These are phyloP conservation scores for Hypoxylon sp. DNA, from an alignment of 2,329 filamentous ascomycete genomes.

Conservation along the genomic window DNA sequence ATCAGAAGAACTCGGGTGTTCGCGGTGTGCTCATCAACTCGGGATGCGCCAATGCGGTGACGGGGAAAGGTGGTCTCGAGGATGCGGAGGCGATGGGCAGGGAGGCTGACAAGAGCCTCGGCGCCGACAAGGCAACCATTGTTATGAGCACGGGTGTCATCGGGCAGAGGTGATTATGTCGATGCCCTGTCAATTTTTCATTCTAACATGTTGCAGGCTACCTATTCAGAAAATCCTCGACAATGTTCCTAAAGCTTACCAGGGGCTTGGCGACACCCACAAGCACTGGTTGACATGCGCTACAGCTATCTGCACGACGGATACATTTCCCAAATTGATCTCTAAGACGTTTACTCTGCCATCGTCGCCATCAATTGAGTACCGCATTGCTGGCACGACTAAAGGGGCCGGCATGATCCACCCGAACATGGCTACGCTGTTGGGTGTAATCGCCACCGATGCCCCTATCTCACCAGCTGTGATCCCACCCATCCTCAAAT, in stretches of 20 bases:
- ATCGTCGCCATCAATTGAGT: constrained; percentile 78
- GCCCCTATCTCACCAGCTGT: constrained; percentile 78
- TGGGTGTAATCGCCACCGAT: constrained; percentile 93
- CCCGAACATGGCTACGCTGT: constrained; percentile 96
- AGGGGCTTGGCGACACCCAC: constrained; percentile 78
- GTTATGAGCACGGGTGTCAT: constrained; percentile 99
- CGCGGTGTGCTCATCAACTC: constrained; percentile 91
- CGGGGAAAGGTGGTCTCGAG: constrained; percentile 87
- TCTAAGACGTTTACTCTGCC: constrained; percentile 87
- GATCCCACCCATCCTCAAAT: constrained; percentile 76
- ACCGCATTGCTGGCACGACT: constrained; percentile 91
- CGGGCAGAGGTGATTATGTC: constrained; percentile 77
- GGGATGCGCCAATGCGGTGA: constrained; percentile 97
- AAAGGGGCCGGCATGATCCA: constrained; percentile 99
- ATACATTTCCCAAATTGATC: constrained; percentile 96
- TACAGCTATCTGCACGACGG: constrained; percentile 95
- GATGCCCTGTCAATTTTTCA: constrained; percentile 19
- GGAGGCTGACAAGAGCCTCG: constrained; percentile 75
- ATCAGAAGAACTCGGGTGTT: constrained; percentile 75
- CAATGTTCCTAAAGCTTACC: constrained; percentile 81
- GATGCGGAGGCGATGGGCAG: constrained; percentile 88
- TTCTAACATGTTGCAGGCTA: constrained; percentile 64
- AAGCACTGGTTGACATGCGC: constrained; percentile 88
- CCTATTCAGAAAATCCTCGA: constrained; percentile 91
- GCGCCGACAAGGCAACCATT: constrained; percentile 71